Conservation (phyloP, 352 stramenopile species). For the Pythium phragmitis region DNA sequence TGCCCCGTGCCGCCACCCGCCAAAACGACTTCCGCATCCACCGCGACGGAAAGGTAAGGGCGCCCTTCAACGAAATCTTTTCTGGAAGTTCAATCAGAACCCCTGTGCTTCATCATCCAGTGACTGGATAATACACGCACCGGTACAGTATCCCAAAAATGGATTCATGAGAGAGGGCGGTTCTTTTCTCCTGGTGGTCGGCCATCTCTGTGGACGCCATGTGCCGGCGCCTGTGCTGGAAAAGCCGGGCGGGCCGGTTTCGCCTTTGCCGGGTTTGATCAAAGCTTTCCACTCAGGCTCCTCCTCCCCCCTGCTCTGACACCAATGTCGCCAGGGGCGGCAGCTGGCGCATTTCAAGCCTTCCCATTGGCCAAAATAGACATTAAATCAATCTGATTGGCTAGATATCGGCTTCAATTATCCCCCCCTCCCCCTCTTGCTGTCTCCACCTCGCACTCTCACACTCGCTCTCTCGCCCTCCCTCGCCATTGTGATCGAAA, state of each 20-base stretch:
- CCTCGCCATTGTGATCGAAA: conserved; percentile 2
- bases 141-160: no score
- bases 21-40: no score
- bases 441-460: conserved; percentile 22
- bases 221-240: neutral
- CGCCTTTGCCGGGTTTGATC: neutral
- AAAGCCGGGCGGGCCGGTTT: conserved; percentile 1
- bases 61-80: no score
- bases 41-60: no score
- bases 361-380: conserved; percentile 11
- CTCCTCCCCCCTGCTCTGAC: conserved; percentile 1
- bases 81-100: no score
- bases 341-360: conserved; percentile 3
- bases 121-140: no score
- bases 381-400: conserved; percentile 2
- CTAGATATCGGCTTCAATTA: conserved; percentile 24
- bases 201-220: neutral
- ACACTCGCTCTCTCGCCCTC: conserved; percentile 24
- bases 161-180: neutral
- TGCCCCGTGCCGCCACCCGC: no score
- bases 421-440: conserved; percentile 11
- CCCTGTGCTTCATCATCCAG: no score
- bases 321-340: conserved; percentile 12
- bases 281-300: neutral
- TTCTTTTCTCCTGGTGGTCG: neutral